Conservation (phyloP, 2,329 filamentous ascomycete species). For the Exophiala lecanii-corni region DNA sequence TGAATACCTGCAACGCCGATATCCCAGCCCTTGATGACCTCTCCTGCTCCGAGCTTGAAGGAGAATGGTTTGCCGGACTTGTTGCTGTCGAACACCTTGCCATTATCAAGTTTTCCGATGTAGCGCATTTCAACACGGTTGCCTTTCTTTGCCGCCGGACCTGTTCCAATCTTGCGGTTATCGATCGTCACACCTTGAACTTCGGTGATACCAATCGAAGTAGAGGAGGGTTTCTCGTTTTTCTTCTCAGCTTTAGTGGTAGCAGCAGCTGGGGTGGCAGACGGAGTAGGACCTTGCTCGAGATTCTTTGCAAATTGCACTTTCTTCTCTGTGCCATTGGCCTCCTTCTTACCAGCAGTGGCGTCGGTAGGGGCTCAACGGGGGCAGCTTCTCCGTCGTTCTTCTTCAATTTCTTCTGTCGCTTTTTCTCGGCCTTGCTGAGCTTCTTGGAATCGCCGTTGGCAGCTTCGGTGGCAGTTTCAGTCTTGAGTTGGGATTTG, state of each 20-base stretch:
- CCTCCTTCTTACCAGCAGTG: slow-evolving; percentile 51
- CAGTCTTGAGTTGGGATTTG: slow-evolving; percentile 58
- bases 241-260: slow-evolving; percentile 40
- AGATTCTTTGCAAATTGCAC: slow-evolving; percentile 99
- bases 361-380: slow-evolving; percentile 35
- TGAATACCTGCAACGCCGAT: slow-evolving; percentile 89
- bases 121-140: slow-evolving; percentile 92
- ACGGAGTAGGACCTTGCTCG: slow-evolving; percentile 87
- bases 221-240: slow-evolving; percentile 41
- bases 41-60: slow-evolving; percentile 89
- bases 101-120: slow-evolving; percentile 92
- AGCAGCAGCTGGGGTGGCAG: slow-evolving; percentile 43
- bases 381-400: slow-evolving; percentile 83
- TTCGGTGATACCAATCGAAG: slow-evolving; percentile 65
- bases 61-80: slow-evolving; percentile 98
- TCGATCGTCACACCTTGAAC: slow-evolving; percentile 89
- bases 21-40: slow-evolving; percentile 99
- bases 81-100: slow-evolving; percentile 87
- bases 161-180: slow-evolving; percentile 87
- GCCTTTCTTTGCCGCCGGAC: slow-evolving; percentile 81
- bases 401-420: slow-evolving; percentile 97
- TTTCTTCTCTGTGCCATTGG: slow-evolving; percentile 61
- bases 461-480: slow-evolving; percentile 30
- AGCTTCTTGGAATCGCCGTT: slow-evolving; percentile 62
- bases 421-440: slow-evolving; percentile 97